Base-by-base conservation (phyloP, 1,139 yeast species). In the Candida smagusa region DNA sequence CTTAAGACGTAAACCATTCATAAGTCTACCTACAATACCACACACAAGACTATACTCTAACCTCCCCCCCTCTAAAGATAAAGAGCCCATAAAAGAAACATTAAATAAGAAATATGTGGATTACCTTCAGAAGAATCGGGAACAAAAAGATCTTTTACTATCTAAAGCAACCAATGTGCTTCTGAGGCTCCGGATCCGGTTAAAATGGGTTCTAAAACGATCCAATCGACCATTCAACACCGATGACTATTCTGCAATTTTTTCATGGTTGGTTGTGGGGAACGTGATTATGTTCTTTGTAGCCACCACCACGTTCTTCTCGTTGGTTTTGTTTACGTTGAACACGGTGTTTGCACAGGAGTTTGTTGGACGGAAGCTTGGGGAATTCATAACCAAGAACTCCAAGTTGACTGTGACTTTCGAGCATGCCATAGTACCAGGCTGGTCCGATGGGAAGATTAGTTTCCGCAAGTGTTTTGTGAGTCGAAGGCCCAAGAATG, bases 341-440 rank as follows among this genome's bases (percentile, higher is more conserved):
- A 89, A 89, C 55, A 86, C 96, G 0, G 90, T 89, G 7, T 79
- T 86, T 54, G 95, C 96, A 1, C 96, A 90, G 54, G 97, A 90
- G 54, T 77, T 81, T 43, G 83, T 90, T 31, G 97, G 97, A 1
- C 68, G 84, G 35, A 74, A 77, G 47, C 69, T 89, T 28, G 97
- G 97, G 7, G 86, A 85, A 52, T 65, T 86, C 39, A 75, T 92
- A 42, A 90, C 98, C 9, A 77, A 77, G 47, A 92, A 89, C 52
- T 81, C 95, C 2, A 87, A 89, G n/a, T 63, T 90, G 48, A 81
- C 85, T 0, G 96, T 92, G 9, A 81, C 88, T 1, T 92, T 92
- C 55, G 98, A 92, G 55, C 84, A 79, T 54, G 98, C 98, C 2
- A 86, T 90, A 42, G 95, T 89, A 3, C 97, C 97, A 0, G 89